phyloP scores from a whole-genome alignment of 192 early-diverging fungal genomes.

The Podila epigama region DNA sequence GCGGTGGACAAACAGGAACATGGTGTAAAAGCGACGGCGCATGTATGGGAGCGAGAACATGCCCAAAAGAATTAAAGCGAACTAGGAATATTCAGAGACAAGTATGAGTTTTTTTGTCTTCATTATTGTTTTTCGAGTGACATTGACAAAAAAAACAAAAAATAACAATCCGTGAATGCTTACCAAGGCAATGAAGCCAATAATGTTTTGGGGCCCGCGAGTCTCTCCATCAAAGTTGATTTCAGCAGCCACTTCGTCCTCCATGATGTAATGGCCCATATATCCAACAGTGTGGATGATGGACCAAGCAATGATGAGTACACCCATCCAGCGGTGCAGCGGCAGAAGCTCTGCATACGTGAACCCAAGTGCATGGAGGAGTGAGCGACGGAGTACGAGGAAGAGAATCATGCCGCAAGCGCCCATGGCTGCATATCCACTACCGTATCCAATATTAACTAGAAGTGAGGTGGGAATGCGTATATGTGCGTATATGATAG shows the following conservation, averaged over 20 bases:
- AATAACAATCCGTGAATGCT: background rate
- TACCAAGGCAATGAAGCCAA: background rate
- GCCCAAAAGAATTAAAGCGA: background rate
- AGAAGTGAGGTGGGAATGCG: no score
- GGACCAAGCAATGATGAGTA: constrained; percentile 4
- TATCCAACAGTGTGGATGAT: background rate
- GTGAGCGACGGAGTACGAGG: constrained; percentile 10
- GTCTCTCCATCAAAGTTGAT: constrained; percentile 3
- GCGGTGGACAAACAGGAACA: background rate
- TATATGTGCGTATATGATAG: background rate
- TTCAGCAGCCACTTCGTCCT: background rate
- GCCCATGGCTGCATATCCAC: constrained; percentile 9
- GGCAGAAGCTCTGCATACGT: constrained; percentile 15
- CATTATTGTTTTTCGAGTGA: background rate
- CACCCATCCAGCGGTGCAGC: constrained; percentile 7
- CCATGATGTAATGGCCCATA: background rate
- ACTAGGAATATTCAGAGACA: background rate
- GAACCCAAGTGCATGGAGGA: constrained; percentile 14
- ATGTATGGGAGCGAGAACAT: background rate
- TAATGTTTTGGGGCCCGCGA: background rate
- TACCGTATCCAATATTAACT: constrained; percentile 8
- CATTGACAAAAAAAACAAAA: background rate
- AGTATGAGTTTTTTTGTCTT: background rate
- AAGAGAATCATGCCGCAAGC: constrained; percentile 6
- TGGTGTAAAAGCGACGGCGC: background rate